Evolutionary conservation across 192 early-diverging fungal genomes (phyloP), one percentile per base, ranked within the genome.

Genomic region (Backusella liffmaniae): DNA sequence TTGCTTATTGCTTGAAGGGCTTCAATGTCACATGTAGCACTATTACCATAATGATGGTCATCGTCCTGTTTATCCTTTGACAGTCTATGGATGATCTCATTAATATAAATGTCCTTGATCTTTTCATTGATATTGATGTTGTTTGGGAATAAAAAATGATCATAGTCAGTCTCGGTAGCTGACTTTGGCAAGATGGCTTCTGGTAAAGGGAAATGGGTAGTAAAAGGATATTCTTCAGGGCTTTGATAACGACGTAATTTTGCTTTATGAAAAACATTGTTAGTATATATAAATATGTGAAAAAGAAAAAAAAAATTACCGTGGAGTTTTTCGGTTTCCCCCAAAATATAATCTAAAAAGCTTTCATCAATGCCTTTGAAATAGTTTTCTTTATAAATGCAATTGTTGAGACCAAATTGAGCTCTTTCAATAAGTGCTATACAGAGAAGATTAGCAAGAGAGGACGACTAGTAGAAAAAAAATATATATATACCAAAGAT

Each of bases 141-240:
- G 78, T 94, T 94, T 13, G 90, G 90, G 66, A 86, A 84, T 23
- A 96, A 84, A 36, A 94, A 87, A 35, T 86, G 83, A 5, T 96
- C 94, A 75, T 92, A 98, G 5, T 92, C 83, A 6, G 97, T 23
- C 7, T 59, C 56, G 56, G 10, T 29, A 10, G 23, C 2, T 0
- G 8, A 6, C 18, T 23, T 59, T 8, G n/a, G n/a, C 26, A 99
- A 84, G 53, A 99, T 89, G 6, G 98, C 94, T 2, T 91, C 88
- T 5, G 96, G 96, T 15, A 99, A 89, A 36, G 83, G 23, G 56
- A 59, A 59, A 59, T 21, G 84, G 4, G 71, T 72, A 34, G 93
- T 94, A 80, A 99, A 99, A 0, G 98, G 94, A 76, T 96, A 97
- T 79, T 99, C 97, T 84, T 99, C 98, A 7, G 98, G 98, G 44